Conservation (phyloP, 805 yeast species). For the Kazachstania kunashirensis region DNA sequence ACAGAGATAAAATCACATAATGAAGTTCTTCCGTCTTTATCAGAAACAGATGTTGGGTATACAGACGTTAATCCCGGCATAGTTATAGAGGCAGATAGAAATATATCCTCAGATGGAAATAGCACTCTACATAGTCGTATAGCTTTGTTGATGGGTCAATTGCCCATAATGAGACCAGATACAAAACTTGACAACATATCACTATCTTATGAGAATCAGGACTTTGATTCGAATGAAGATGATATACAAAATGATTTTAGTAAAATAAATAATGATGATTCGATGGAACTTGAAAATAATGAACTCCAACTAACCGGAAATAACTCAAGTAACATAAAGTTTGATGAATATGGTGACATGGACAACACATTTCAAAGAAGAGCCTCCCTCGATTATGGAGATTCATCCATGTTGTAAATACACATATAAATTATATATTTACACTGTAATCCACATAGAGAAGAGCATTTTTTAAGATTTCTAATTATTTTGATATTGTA, state of each 20-base stretch:
- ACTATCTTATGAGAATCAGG: constrained; percentile 23
- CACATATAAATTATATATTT: no score
- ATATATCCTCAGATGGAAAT: constrained; percentile 2
- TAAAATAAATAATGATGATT: constrained; percentile 1
- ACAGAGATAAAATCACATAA: not conserved
- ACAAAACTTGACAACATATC: constrained; percentile 23
- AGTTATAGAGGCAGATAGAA: not conserved
- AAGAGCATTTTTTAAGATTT: no score
- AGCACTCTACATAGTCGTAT: not conserved
- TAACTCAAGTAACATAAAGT: constrained; percentile 13
- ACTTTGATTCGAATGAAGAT: constrained; percentile 6
- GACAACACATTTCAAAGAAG: constrained; percentile 28
- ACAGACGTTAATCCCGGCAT: not conserved
- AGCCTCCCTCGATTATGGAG: constrained; percentile 23
- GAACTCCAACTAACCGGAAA: constrained; percentile 4
- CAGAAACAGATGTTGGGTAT: not conserved
- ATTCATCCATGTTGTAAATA: constrained; percentile 3
- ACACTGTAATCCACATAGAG: no score
- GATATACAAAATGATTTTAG: constrained; percentile 5
- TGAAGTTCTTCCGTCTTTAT: constrained; percentile 9
- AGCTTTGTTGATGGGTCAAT: constrained; percentile 32
- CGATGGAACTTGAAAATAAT: constrained; percentile 5
- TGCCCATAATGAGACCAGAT: constrained; percentile 30
- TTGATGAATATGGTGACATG: constrained; percentile 27
- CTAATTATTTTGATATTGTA: not conserved